Evolutionary conservation across 192 early-diverging fungal genomes (phyloP).

Genomic region (Podila epicladia): DNA sequence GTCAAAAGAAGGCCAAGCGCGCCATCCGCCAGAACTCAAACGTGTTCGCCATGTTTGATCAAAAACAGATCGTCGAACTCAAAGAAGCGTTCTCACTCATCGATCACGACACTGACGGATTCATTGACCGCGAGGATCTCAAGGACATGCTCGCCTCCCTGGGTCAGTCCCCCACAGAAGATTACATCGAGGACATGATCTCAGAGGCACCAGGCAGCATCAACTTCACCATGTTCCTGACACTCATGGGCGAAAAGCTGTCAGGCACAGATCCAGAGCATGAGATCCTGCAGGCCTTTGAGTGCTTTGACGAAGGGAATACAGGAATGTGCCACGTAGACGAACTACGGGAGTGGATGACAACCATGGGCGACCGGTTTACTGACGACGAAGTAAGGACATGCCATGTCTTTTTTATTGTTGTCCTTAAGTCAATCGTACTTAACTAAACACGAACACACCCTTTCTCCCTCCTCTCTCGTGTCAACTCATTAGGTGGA

Average conservation of each 20-base stretch:
- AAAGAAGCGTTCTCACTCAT: constrained; percentile 97
- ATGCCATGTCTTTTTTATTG: not conserved
- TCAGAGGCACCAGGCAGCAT: constrained; percentile 88
- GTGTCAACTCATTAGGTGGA: constrained; percentile 66
- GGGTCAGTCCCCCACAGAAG: constrained; percentile 68
- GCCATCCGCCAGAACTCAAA: constrained; percentile 95
- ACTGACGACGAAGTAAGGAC: constrained; percentile 84
- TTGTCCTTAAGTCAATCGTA: not conserved
- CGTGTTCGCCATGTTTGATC: constrained; percentile 98
- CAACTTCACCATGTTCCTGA: constrained; percentile 98
- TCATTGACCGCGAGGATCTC: constrained; percentile 92
- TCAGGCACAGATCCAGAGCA: constrained; percentile 91
- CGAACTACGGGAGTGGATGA: constrained; percentile 87
- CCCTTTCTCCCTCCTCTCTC: not conserved
- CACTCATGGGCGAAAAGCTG: constrained; percentile 94
- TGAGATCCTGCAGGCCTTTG: constrained; percentile 92
- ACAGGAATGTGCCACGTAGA: constrained; percentile 85
- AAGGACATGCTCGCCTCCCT: constrained; percentile 68
- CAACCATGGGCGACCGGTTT: constrained; percentile 94
- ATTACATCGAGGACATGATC: constrained; percentile 91
- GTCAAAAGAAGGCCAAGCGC: constrained; percentile 84
- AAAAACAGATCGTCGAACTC: constrained; percentile 94
- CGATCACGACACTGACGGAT: constrained; percentile 92
- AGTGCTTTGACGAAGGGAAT: constrained; percentile 88
- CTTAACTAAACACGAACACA: not conserved